Evolutionary conservation across 345 rosid genomes (phyloP), one percentile per base, ranked within the genome.

Genomic region (Acer saccharum): DNA sequence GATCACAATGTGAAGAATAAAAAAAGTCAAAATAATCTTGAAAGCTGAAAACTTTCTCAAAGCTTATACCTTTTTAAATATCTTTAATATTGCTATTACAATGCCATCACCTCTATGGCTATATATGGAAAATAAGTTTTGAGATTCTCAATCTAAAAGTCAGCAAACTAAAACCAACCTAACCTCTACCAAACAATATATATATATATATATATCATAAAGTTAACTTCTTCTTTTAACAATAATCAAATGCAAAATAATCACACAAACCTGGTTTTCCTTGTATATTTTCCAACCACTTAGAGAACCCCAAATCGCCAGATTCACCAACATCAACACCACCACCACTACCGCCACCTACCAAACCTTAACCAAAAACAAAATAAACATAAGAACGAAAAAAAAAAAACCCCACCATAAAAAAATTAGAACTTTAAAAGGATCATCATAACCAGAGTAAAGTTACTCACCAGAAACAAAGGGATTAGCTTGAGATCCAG

Each of bases 261-360:
- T 14, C 2, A 48, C 67, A 83, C 80, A 50, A 84, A 93, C 98
- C 94, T 81, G 94, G 88, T 70, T 84, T 89, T 72, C 92, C 90
- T 61, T 74, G 86, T 17, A 93, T 78, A 78, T 65, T 83, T 65
- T 86, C 87, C 72, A 92, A 81, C 98, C 93, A 93, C 82, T 90
- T 88, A 3, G 93, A 89, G 84, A 95, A 95, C 27, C 99, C 99
- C 84, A 95, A 79, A 87, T 95, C 97, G 65, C 72, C 95, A 83
- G 85, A 81, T 68, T 76, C 97, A 81, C 78, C 70, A 79, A 61
- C 88, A 43, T 1, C 46, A 76, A 9, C 83, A 73, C 54, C 83
- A 63, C 72, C 86, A 48, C 81, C 86, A 73, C 54, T 83, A 63
- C 72, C 86, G 43, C 80, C 86, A 78, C 68, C 79, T 57, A 74